A percentile compares a stretch with the other conserved stretches of the same genome.
phyloP scores from a whole-genome alignment of 352 stramenopile genomes.

The Pythium folliculosum region DNA sequence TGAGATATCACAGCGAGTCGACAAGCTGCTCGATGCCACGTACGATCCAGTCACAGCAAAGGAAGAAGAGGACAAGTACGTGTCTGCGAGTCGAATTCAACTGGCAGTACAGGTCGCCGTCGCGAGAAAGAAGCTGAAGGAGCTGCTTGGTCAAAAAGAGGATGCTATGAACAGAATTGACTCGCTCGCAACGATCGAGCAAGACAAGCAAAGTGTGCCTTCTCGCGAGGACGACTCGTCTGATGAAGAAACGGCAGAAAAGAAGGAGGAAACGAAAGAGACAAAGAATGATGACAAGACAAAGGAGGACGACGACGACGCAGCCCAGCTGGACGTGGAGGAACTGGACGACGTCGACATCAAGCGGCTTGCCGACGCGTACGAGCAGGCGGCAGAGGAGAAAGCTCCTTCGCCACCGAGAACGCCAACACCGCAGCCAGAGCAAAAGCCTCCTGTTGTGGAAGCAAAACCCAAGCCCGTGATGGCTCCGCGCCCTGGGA shows the following conservation, averaged over 20 bases:
- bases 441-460: not conserved
- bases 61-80: conserved; percentile 21
- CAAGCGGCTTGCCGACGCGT: conserved; percentile 57
- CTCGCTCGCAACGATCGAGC: conserved; percentile 7
- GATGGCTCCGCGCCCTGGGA: conserved; percentile 16
- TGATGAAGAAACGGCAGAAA: not conserved
- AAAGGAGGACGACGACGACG: conserved; percentile 5
- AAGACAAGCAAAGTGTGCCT: conserved; percentile 12
- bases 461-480: conserved; percentile 20
- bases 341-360: conserved; percentile 41
- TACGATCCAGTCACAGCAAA: conserved; percentile 42
- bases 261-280: conserved; percentile 6
- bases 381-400: conserved; percentile 39
- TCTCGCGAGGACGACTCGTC: conserved; percentile 6
- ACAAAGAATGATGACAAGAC: conserved; percentile 10
- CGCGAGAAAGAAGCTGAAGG: conserved; percentile 48
- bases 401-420: not conserved
- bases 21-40: conserved; percentile 35
- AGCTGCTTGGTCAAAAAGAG: conserved; percentile 31
- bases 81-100: conserved; percentile 49
- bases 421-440: not conserved
- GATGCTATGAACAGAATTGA: not conserved
- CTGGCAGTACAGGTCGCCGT: conserved; percentile 40
- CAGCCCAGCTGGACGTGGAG: conserved; percentile 10
- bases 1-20: conserved; percentile 39